phyloP scores from a whole-genome alignment of 176 grass and related monocot genomes.

The Luzula sylvatica region DNA sequence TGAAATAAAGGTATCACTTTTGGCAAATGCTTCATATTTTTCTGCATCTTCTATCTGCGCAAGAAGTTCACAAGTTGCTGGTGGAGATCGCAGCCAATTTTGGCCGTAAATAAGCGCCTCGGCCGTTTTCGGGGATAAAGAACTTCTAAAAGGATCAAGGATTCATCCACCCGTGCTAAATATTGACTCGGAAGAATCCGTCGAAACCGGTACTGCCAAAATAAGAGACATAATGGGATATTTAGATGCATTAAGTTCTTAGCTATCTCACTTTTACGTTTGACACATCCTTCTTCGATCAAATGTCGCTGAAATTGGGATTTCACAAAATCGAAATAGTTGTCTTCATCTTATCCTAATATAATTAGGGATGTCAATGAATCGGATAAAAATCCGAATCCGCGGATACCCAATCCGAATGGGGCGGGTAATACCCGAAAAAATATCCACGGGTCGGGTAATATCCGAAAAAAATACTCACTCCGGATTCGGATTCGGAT shows the following conservation, averaged over 20 bases:
- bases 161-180: slow-evolving; percentile 9
- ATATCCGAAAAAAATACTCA: too few species aligned
- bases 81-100: slow-evolving; percentile 1
- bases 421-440: too few species aligned
- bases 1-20: too few species aligned
- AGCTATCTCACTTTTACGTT: background rate
- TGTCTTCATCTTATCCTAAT: background rate
- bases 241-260: slow-evolving; percentile 1
- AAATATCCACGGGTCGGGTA: too few species aligned
- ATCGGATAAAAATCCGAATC: too few species aligned
- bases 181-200: slow-evolving; percentile 1
- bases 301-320: slow-evolving; percentile 12
- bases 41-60: slow-evolving; percentile 13
- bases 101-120: background rate
- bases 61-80: background rate
- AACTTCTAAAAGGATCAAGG: slow-evolving; percentile 4
- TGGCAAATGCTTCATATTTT: background rate
- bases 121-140: background rate
- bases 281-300: background rate
- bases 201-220: slow-evolving; percentile 6
- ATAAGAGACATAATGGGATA: slow-evolving; percentile 10
- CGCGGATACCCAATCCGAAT: too few species aligned
- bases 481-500: too few species aligned
- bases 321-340: background rate
- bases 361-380: too few species aligned